phyloP scores from a whole-genome alignment of 805 yeast genomes.

The Saccharomycopsis fibuligera region DNA sequence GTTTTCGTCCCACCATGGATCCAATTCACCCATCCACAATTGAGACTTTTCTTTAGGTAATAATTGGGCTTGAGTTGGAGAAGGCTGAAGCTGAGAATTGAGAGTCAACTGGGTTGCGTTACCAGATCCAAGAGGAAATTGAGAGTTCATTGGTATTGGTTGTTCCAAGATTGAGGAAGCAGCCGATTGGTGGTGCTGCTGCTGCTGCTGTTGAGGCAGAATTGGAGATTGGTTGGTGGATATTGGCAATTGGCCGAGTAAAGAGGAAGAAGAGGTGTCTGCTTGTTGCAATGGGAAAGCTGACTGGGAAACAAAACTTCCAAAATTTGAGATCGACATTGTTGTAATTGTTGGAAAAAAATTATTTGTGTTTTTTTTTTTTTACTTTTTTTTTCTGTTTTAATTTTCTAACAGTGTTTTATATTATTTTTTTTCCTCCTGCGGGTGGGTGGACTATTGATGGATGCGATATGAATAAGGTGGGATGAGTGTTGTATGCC shows the following conservation, averaged over 20 bases:
- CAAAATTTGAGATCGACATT: neutral
- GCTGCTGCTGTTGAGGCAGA: slow-evolving; percentile 1
- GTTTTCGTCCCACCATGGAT: slow-evolving; percentile 75
- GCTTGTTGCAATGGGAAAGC: neutral
- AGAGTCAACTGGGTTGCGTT: too few species aligned
- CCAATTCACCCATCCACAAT: slow-evolving; percentile 89
- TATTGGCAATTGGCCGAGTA: slow-evolving; percentile 8
- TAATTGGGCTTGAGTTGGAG: slow-evolving; percentile 4
- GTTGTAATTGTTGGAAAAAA: too few species aligned
- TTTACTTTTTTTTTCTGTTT: too few species aligned
- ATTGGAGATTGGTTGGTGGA: slow-evolving; percentile 2
- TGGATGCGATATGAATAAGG: too few species aligned
- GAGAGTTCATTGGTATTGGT: neutral
- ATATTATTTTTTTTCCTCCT: too few species aligned
- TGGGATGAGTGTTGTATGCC: too few species aligned
- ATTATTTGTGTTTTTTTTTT: too few species aligned
- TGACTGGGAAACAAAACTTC: neutral
- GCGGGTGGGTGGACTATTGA: too few species aligned
- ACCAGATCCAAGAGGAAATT: too few species aligned
- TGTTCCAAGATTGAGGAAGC: neutral
- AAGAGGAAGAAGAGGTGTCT: slow-evolving; percentile 2
- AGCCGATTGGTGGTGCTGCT: slow-evolving; percentile 3
- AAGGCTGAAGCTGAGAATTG: neutral
- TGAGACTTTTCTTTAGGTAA: slow-evolving; percentile 24
- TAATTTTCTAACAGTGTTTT: too few species aligned